A percentile compares a stretch with the other conserved stretches of the same genome.
Evolutionary conservation across 129 eudicot genomes (phyloP).

Genomic region (Kitagawia praeruptora): DNA sequence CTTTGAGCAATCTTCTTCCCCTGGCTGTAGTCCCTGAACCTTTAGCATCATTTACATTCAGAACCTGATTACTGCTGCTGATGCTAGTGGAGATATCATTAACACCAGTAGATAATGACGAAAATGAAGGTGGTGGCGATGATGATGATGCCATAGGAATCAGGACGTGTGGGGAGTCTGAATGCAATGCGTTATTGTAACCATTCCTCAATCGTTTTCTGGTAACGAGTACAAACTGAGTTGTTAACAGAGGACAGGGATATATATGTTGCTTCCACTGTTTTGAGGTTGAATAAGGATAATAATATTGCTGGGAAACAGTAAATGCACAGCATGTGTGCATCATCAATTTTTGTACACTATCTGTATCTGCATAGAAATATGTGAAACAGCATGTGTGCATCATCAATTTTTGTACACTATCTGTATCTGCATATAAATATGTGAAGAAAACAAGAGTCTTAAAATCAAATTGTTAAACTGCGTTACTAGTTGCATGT

Average conservation of each 20-base stretch:
- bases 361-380: not conserved
- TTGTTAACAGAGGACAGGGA: conserved; percentile 8
- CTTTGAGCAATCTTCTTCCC: conserved; percentile 69
- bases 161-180: not conserved
- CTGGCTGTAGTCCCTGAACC: conserved; percentile 94
- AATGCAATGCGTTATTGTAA: not conserved
- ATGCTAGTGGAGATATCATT: conserved; percentile 2
- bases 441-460: not conserved
- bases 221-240: conserved; percentile 16
- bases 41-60: conserved; percentile 25
- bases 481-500: not conserved
- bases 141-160: conserved; percentile 7
- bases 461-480: not conserved
- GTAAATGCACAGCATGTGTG: conserved; percentile 11
- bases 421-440: conserved; percentile 1
- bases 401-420: not conserved
- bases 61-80: not conserved
- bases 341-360: not conserved
- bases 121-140: conserved; percentile 8
- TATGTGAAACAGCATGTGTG: no score
- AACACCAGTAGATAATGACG: conserved; percentile 1
- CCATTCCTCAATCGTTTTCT: not conserved
- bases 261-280: conserved; percentile 1
- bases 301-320: conserved; percentile 11
- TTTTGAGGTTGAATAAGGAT: not conserved